These are phyloP conservation scores for Backusella mclennaniae DNA, from an alignment of 192 early-diverging fungal genomes.

Conservation along the genomic window DNA sequence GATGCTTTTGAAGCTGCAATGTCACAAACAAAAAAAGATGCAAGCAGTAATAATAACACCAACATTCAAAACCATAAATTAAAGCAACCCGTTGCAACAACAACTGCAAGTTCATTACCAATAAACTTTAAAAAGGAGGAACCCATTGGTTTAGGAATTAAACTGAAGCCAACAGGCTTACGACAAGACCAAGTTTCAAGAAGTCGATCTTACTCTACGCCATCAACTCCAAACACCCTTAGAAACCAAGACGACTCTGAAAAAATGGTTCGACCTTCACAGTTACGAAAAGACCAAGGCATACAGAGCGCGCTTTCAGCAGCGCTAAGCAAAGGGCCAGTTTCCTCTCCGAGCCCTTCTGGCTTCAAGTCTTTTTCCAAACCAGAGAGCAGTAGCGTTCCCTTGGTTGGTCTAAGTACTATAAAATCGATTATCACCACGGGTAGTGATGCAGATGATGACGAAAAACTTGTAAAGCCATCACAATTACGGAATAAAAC, in stretches of 20 bases:
- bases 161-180: not conserved
- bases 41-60: not conserved
- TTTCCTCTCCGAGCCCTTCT: not conserved
- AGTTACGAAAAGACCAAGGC: conserved; percentile 7
- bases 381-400: not conserved
- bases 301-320: not conserved
- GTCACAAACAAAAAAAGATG: not conserved
- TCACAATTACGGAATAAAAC: conserved; percentile 18
- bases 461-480: conserved; percentile 25
- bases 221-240: not conserved
- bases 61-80: not conserved
- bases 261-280: conserved; percentile 5
- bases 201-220: conserved; percentile 2
- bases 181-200: conserved; percentile 3
- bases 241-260: not conserved
- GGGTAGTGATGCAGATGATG: conserved; percentile 10
- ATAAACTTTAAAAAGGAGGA: not conserved
- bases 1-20: conserved; percentile 15
- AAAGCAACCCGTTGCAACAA: not conserved
- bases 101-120: not conserved
- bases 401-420: not conserved
- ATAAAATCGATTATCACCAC: not conserved
- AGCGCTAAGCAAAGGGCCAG: not conserved
- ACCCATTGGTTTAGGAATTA: not conserved
- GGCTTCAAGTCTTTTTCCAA: not conserved